These are phyloP conservation scores for Tolypocladium amazonense DNA, from an alignment of 2,329 filamentous ascomycete species.

Conservation along the genomic window DNA sequence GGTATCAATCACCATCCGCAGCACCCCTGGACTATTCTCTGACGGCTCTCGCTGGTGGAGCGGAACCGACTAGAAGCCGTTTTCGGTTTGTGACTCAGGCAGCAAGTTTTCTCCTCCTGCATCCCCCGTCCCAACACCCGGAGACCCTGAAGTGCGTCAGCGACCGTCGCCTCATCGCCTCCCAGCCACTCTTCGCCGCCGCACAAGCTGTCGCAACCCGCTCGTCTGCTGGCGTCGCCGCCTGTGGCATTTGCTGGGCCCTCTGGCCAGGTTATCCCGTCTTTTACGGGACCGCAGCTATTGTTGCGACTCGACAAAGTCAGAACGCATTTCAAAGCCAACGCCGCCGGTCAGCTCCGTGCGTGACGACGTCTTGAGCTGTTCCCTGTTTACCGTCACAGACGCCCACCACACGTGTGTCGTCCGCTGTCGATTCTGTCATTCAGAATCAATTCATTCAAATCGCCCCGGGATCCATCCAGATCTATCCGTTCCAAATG, in stretches of 20 bases:
- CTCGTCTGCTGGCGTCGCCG: background rate
- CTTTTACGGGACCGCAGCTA: background rate
- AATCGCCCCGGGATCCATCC: background rate
- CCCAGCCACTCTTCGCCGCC: background rate
- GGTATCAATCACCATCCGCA: background rate
- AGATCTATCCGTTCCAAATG: slow-evolving; percentile 23
- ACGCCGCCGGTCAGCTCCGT: background rate
- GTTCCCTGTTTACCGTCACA: background rate
- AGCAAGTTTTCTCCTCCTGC: slow-evolving; percentile 13
- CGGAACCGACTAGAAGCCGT: slow-evolving; percentile 16
- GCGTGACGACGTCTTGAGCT: background rate
- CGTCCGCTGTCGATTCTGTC: background rate
- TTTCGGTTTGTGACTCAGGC: slow-evolving; percentile 24
- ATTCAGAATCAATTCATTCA: background rate
- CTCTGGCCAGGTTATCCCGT: background rate
- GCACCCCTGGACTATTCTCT: background rate
- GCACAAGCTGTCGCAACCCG: background rate
- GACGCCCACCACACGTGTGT: background rate
- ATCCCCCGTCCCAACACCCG: background rate
- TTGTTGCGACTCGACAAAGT: background rate
- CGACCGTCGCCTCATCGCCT: background rate
- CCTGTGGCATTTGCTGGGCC: background rate
- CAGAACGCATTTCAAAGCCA: background rate
- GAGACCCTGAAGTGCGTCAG: slow-evolving; percentile 1
- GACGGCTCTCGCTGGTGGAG: background rate